Conservation (phyloP, 2,329 filamentous ascomycete species). For the Sordariomycetes sp. region DNA sequence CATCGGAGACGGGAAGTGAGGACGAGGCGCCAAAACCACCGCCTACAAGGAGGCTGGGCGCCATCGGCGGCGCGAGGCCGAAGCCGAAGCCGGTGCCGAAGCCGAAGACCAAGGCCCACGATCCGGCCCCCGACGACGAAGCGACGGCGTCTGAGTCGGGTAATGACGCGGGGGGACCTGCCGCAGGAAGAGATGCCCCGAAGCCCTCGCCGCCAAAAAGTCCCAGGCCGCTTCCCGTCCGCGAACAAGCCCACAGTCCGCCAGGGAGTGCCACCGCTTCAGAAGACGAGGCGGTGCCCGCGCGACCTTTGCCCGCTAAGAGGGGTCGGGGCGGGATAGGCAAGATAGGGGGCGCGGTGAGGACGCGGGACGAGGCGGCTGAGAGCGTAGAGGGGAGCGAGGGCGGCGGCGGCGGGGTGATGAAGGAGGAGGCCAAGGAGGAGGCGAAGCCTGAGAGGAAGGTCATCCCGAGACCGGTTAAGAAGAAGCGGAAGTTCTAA, state of each 20-base stretch:
- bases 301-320: neutral
- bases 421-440: neutral
- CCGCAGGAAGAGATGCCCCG: neutral
- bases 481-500: conserved; percentile 6
- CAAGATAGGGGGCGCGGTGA: conserved; percentile 2
- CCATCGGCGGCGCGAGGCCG: conserved; percentile 1
- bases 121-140: neutral
- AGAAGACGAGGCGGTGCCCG: neutral
- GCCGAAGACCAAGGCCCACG: neutral
- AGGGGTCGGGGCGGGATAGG: neutral
- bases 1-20: conserved; percentile 3
- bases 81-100: neutral
- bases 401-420: neutral
- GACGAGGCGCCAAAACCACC: neutral
- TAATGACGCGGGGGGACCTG: too few species aligned
- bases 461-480: neutral
- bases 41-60: neutral
- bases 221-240: neutral
- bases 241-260: neutral
- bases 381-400: neutral
- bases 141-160: conserved; percentile 3
- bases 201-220: neutral
- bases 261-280: neutral
- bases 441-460: conserved; percentile 1
- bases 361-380: neutral